Conservation (phyloP, 352 stramenopile genomes). For the Pythium rishiriense region DNA sequence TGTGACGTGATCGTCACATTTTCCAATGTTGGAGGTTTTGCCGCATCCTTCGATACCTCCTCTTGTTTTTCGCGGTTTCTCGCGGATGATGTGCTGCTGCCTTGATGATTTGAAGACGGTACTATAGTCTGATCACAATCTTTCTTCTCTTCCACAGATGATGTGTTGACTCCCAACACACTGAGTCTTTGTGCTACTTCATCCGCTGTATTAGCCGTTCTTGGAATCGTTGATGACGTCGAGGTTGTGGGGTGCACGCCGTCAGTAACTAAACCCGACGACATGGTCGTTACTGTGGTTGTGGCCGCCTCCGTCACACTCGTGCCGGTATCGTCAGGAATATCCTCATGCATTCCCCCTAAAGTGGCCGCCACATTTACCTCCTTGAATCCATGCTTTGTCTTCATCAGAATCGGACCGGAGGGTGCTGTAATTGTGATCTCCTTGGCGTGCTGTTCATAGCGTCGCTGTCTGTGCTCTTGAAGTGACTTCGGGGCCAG, state of each 20-base stretch:
- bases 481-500: conserved; percentile 53
- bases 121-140: background rate
- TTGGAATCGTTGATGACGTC: background rate
- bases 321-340: too few relatives aligned
- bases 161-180: background rate
- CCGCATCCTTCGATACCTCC: background rate
- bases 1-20: conserved; percentile 20
- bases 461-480: conserved; percentile 40
- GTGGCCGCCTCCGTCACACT: background rate
- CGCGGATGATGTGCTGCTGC: background rate
- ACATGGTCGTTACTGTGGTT: too few relatives aligned
- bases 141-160: background rate
- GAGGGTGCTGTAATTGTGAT: conserved; percentile 43
- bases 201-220: conserved; percentile 2
- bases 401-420: conserved; percentile 41
- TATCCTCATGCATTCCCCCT: background rate
- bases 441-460: conserved; percentile 42
- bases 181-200: conserved; percentile 18
- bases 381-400: conserved; percentile 57
- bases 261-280: too few relatives aligned
- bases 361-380: conserved; percentile 28
- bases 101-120: background rate
- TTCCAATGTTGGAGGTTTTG: background rate
- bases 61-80: background rate
- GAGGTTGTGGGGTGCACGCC: too few relatives aligned